A percentile compares a stretch with the other conserved stretches of the same genome.
Conservation (phyloP, 179 eudicot species). For the Silene noctiflora region DNA sequence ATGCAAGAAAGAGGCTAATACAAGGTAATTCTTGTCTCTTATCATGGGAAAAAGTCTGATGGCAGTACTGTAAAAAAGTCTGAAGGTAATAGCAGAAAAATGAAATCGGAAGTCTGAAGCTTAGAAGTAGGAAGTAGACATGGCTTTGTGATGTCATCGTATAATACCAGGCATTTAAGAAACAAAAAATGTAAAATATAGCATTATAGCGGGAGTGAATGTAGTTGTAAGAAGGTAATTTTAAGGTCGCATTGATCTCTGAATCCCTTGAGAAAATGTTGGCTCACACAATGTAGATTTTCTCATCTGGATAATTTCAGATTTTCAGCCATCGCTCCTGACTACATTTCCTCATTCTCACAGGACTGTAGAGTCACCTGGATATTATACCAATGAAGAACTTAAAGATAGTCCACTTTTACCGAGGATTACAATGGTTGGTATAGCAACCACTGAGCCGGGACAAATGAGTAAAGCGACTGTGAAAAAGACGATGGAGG, state of each 20-base stretch:
- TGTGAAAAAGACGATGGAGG: conserved; percentile 78
- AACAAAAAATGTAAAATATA: too few species aligned
- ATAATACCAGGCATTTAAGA: too few species aligned
- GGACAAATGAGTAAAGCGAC: conserved; percentile 69
- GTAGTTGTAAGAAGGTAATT: neutral
- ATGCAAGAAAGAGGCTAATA: conserved; percentile 31
- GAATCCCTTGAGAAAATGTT: neutral
- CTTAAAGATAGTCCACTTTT: conserved; percentile 48
- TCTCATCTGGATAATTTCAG: neutral
- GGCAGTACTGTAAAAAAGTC: neutral
- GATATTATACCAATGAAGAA: conserved; percentile 33
- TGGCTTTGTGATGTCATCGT: too few species aligned
- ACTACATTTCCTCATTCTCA: conserved; percentile 21
- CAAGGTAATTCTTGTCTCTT: conserved; percentile 38
- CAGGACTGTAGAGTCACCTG: conserved; percentile 37
- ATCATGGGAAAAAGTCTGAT: neutral
- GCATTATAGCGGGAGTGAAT: too few species aligned
- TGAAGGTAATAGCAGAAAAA: neutral
- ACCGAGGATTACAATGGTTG: conserved; percentile 92
- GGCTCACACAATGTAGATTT: neutral
- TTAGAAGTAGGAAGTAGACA: neutral
- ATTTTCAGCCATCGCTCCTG: neutral
- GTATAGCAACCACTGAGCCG: conserved; percentile 67
- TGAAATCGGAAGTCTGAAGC: neutral
- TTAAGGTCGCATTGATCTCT: neutral